Base-by-base conservation (phyloP, 164 flowering plant genomes). In the Stephania yunnanensis region DNA sequence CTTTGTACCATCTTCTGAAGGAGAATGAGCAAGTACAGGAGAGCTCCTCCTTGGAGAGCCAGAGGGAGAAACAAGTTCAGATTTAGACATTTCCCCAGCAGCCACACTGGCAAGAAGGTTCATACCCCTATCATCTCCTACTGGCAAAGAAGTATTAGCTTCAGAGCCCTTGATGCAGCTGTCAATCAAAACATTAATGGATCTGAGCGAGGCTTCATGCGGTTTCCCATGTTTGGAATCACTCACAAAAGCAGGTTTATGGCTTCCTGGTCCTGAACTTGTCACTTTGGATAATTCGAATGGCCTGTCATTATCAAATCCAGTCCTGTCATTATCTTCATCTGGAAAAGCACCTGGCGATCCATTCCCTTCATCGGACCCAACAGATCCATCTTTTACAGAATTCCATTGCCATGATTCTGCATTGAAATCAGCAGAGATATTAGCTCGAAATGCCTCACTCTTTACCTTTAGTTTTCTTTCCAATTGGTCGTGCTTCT, bases 21-120 rank as follows among this genome's bases (percentile, higher is more conserved):
- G 72, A 36, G 84, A 76, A n/a, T 81, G 85, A 19, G 85, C 92
- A 42, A 48, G 75, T 13, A 69, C 50, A 61, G 84, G 69, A 15
- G 83, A 71, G 58, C 73, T 81, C 74, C 81, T 82, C n/a, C 69
- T 79, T 5, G 91, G 89, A 79, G 96, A 91, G 65, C 68, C 79
- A 73, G 30, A 12, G 7, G 91, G 89, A 29, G 90, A 85, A 76
- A 58, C 83, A 46, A 74, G 46, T 3, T 84, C 89, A 58, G 90
- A 88, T 75, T 86, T 89, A 13, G 87, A 78, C 74, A 91, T 88
- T 80, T 93, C 97, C 61, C 90, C 98, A 76, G 97, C 89, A 79
- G 99, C 99, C 71, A 93, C 99, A 92, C 90, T 93, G 45, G 98
- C 99, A 82, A 95, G 97, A 74, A 95, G 81, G 83, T 92, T 89